Conservation (phyloP, 2,329 filamentous ascomycete species). For the Aspergillus clavatus region DNA sequence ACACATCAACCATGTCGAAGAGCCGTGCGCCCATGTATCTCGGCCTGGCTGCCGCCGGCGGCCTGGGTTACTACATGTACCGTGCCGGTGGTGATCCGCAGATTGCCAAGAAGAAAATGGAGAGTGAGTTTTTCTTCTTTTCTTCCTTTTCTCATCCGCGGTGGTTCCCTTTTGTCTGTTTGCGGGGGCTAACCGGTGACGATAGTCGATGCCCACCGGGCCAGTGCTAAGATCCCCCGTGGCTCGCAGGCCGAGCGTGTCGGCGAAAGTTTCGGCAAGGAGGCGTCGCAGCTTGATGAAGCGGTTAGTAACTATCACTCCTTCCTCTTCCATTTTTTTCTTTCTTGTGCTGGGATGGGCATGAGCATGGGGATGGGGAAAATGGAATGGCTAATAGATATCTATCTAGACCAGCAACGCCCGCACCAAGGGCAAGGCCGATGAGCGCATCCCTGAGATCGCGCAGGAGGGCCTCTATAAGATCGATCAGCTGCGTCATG, state of each 20-base stretch:
- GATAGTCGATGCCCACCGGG: conserved; percentile 69
- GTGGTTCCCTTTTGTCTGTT: not conserved
- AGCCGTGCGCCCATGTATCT: conserved; percentile 35
- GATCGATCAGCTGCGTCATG: conserved; percentile 60
- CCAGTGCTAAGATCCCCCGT: conserved; percentile 61
- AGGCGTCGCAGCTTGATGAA: conserved; percentile 61
- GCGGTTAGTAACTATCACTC: conserved; percentile 53
- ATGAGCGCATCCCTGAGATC: conserved; percentile 58
- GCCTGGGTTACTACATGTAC: conserved; percentile 88
- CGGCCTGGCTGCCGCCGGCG: conserved; percentile 59
- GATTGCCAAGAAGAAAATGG: conserved; percentile 77
- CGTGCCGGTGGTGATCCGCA: conserved; percentile 73
- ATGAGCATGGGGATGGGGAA: no score
- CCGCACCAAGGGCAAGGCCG: conserved; percentile 51
- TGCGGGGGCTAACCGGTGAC: not conserved
- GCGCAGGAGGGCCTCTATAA: conserved; percentile 55
- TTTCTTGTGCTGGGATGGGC: not conserved
- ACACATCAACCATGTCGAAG: conserved; percentile 30
- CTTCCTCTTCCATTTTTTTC: not conserved
- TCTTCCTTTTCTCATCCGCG: not conserved
- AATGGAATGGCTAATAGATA: no score
- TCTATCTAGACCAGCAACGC: conserved; percentile 59
- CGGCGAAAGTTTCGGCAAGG: conserved; percentile 56
- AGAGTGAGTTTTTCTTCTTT: conserved; percentile 56
- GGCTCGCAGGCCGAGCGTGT: conserved; percentile 61